Evolutionary conservation across 495 filamentous ascomycete species (phyloP), one percentile per base, ranked within the genome.

Genomic region (Schizothecium vesticola): DNA sequence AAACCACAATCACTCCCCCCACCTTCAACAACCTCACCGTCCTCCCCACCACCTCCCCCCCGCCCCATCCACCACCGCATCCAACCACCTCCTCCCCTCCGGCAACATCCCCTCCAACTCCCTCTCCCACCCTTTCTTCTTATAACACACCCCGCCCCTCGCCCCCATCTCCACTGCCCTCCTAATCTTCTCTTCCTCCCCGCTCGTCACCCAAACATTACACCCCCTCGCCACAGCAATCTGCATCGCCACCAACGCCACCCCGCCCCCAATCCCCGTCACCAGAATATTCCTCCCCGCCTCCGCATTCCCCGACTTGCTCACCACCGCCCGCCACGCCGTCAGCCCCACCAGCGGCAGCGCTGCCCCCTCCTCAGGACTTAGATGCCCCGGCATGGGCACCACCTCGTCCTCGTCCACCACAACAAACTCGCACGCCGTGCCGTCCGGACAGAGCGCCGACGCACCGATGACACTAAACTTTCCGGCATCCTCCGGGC

Each of bases 321-420:
- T 89, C 23, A 93, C 84, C 64, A 93, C 78, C 0, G 94, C 93
- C 36, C 94, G 81, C 91, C 91, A 97, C 12, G 83, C 94, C n/a
- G 94, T 97, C 70, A 96, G 74, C 0, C 92, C 94, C 0, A 89
- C 90, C 33, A 97, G 76, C 1, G 93, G 93, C 31, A 97, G 71
- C 16, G 91, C 92, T 0, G 93, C 94, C 0, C 90, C 92, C 79
- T 96, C 92, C 0, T 82, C 83, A 65, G 89, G 78, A 0, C 79
- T 82, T 9, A 97, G 79, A 79, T 96, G 91, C 64, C 74, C 81
- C 3, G 94, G 93, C 19, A 87, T 88, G 67, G 85, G 82, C 68
- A 94, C 92, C 9, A 95, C 83, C 74, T 97, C 92, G 23, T 74
- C 80, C 64, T 88, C 89, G 10, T 86, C 84, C 19, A 95, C 84